These are phyloP conservation scores for Bauhinia variegata DNA, from an alignment of 306 rosid genomes.

Conservation along the genomic window DNA sequence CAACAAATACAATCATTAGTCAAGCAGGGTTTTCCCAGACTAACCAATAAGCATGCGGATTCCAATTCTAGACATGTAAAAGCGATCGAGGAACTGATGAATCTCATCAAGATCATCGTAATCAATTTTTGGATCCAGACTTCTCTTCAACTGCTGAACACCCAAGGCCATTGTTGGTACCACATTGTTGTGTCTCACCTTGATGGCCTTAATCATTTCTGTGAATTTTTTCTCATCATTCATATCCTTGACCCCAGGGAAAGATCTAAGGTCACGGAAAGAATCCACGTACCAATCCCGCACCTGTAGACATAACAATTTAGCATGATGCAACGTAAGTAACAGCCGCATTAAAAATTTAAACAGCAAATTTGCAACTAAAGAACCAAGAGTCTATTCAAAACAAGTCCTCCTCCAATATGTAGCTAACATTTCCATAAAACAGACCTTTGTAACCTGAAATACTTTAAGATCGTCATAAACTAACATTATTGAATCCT, in stretches of 20 bases:
- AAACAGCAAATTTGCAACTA: slow-evolving; percentile 5
- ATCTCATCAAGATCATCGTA: slow-evolving; percentile 73
- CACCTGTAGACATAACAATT: slow-evolving; percentile 53
- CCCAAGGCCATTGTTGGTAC: slow-evolving; percentile 23
- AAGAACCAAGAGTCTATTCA: background rate
- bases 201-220: slow-evolving; percentile 87
- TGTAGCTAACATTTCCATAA: slow-evolving; percentile 6
- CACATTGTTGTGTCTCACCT: slow-evolving; percentile 97
- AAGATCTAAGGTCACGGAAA: slow-evolving; percentile 81
- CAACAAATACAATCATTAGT: too few species aligned
- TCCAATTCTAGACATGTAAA: slow-evolving; percentile 98
- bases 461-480: slow-evolving; percentile 10
- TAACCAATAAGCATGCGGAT: slow-evolving; percentile 96
- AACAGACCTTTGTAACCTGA: background rate
- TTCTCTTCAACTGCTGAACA: too few species aligned
- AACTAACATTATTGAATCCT: slow-evolving; percentile 8
- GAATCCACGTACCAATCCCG: slow-evolving; percentile 97
- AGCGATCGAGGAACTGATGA: slow-evolving; percentile 90
- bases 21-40: slow-evolving; percentile 5
- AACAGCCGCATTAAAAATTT: background rate
- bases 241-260: slow-evolving; percentile 71
- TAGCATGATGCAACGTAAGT: background rate
- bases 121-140: slow-evolving; percentile 43
- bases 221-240: slow-evolving; percentile 76
- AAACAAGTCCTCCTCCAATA: slow-evolving; percentile 3